Evolutionary conservation across 1,139 yeast genomes (phyloP), one percentile per base, ranked within the genome.

Genomic region (Hansenula sp.): DNA sequence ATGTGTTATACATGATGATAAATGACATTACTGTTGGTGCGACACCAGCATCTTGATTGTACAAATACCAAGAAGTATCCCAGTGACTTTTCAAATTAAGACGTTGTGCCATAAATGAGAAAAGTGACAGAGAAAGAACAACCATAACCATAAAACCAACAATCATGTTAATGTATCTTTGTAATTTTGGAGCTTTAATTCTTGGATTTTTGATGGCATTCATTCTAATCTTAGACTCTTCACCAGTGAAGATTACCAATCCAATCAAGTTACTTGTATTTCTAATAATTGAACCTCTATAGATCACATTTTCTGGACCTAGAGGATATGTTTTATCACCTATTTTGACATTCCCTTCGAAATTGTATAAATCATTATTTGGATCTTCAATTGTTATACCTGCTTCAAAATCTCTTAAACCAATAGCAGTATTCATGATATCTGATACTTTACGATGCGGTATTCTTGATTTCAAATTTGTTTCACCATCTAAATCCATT

Each of bases 401-500:
- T 1, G 79, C 79, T 22, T 70, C 66, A 14, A 79, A 59, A 31
- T 67, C 63, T 28, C 71, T 74, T 41, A 89, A 59, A 0, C 76
- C 77, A 1, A 72, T 62, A 0, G 78, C 82, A 8, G 71, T 68
- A 11, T 72, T 65, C 32, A 80, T 66, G 14, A 59, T 46, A 28
- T 73, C 71, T 14, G 80, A 70, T 7, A 87, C 48, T 44, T 82
- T 86, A 1, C 74, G 68, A 45, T 83, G 83, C 0, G 96, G 87
- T 20, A 66, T 66, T 52, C 78, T 80, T 6, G 86, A 72, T 60
- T 92, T 92, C 46, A 92, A 68, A 56, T 89, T 90, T 0, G 97
- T 92, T 62, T 92, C 98, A 38, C 99, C 99, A 62, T 92, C 98
- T 36, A 92, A 69, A 1, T 96, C 98, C 92, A 92, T 90, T 0